Base-by-base conservation (phyloP, 1,284 basidiomycete species). In the Ganoderma sinense region DNA sequence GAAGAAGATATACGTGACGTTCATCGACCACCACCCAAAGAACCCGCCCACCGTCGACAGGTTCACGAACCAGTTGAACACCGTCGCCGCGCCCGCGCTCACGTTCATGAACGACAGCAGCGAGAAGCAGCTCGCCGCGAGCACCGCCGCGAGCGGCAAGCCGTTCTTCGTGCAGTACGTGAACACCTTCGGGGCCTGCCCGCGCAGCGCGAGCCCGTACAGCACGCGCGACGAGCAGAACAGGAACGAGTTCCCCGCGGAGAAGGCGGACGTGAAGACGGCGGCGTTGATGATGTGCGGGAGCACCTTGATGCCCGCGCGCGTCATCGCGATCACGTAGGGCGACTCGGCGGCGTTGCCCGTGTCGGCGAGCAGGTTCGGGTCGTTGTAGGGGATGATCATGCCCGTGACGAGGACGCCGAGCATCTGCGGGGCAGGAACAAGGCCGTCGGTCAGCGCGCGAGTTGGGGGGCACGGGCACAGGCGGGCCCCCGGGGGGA, bases 211-310 rank as follows among this genome's bases (percentile, higher is more conserved):
- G 40, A 97, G 85, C 55, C 94, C 95, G 78, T 96, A 96, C 23
- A 97, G 84, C 31, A 94, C 91, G 76, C 96, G 91, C 13, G 93
- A 94, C 0, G 93, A 84, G 68, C 91, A 90, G 84, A 94, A 97
- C 53, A 97, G 78, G 83, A 88, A 91, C 39, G 90, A 92, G 82
- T 94, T 96, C 55, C 90, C 92, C 4, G 96, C 93, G 10, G 93
- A 95, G 86, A 96, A 95, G 2, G 95, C 95, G 63, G 86, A 89
- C 31, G 88, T 88, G 80, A 91, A 90, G 77, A 91, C 83, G 61
- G 82, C 84, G 7, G 87, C 91, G 74, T 94, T 94, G 79, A 94
- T 85, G 73, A 94, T 87, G 70, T 88, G 88, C 2, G 92, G 91
- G 33, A 94, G 84, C 10, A 86, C 88, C 81, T 87, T 90, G 81